A percentile compares a stretch with the other conserved stretches of the same genome.
Conservation (phyloP, 176 grass and related monocot species). For the Lolium rigidum region DNA sequence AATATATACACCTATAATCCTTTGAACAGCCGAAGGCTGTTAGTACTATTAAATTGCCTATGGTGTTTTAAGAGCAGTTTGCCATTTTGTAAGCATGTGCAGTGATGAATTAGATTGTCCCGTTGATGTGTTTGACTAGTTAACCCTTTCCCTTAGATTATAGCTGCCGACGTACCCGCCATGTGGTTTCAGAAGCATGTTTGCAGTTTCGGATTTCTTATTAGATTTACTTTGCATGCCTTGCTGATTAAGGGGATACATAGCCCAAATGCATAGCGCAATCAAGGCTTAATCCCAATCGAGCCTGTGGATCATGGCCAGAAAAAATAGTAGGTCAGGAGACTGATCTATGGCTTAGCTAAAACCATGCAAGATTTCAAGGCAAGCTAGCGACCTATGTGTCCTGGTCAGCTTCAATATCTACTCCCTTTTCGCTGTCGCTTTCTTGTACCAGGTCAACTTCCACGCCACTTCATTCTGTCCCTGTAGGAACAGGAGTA, state of each 20-base stretch:
- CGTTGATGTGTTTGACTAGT: constrained; percentile 41
- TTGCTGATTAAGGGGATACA: constrained; percentile 12
- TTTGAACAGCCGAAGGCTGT: background rate
- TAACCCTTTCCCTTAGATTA: constrained; percentile 34
- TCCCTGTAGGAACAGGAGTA: constrained; percentile 21
- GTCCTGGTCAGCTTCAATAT: constrained; percentile 26
- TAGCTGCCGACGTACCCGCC: background rate
- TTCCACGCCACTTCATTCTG: constrained; percentile 23
- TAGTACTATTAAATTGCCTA: background rate
- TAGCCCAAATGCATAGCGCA: background rate
- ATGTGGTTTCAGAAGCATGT: constrained; percentile 10
- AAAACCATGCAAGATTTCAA: constrained; percentile 48
- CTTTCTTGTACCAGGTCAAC: constrained; percentile 55
- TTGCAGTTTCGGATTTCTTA: background rate
- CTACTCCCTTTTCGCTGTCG: constrained; percentile 24
- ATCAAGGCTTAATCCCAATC: background rate
- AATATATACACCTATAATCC: background rate
- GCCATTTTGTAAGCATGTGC: constrained; percentile 30
- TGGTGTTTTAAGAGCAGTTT: constrained; percentile 8
- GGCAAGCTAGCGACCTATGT: constrained; percentile 22
- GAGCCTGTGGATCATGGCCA: constrained; percentile 24
- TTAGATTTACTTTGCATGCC: background rate
- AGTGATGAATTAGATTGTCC: constrained; percentile 11
- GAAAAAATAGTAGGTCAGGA: background rate
- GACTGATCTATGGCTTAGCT: constrained; percentile 35